Evolutionary conservation across 805 yeast genomes (phyloP), one percentile per base, ranked within the genome.

Genomic region (Yamadazyma phyllophila): DNA sequence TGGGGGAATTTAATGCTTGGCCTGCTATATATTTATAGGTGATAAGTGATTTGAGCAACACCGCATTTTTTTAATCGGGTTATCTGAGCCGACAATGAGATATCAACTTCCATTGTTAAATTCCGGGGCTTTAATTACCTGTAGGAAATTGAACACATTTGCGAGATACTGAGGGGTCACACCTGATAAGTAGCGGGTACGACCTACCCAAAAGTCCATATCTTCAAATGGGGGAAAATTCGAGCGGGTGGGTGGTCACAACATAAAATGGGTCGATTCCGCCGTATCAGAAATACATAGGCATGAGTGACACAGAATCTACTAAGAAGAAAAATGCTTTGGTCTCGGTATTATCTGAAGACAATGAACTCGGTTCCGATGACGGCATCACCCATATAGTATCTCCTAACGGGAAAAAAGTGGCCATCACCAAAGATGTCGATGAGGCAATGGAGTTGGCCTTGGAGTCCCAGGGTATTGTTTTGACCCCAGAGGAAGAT

Each of bases 391-490:
- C 49, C 3, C 35, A 44, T 2, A 42, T 59, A 20, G 41, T 53
- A 17, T 59, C 62, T 1, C 59, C 59, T 15, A 30, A 15, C 11
- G 47, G 47, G 3, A 54, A 59, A 20, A 37, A 46, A 13, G 59
- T 69, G 14, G 45, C 59, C 7, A 56, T 67, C 35, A 56, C 65
- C 6, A 61, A 57, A 2, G 68, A 67, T 53, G 73, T 65, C 7
- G 77, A 72, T 54, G 65, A 59, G 30, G 76, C 72, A 24, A 63
- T 70, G 67, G 52, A 59, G 30, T 56, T 56, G 34, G 69, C 67
- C 13, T 26, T 60, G 8, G 55, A 58, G 13, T 44, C 50, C 10
- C 43, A 46, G 8, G 53, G 44, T n/a, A 43, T 49, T 35, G 50
- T 43, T 6, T 26, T 55, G 2, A 57, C 54, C 27, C 54, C 53